Conservation (phyloP, 352 stramenopile species). For the Globisporangium ultimum region DNA sequence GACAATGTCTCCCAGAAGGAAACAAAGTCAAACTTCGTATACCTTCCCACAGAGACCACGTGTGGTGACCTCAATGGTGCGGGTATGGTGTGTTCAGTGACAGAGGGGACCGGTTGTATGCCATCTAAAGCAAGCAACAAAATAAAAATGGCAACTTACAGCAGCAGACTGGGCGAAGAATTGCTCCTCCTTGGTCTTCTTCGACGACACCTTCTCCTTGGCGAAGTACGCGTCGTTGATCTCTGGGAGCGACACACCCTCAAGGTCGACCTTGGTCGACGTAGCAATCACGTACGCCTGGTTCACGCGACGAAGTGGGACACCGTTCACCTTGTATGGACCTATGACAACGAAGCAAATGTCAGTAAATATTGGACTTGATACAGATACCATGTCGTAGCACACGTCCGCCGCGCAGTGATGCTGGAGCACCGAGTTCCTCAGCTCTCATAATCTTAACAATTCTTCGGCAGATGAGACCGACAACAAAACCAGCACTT, state of each 20-base stretch:
- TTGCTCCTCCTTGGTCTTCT: conserved; percentile 95
- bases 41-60: neutral
- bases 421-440: conserved; percentile 29
- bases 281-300: conserved; percentile 99
- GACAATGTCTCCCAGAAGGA: neutral
- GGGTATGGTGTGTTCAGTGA: conserved; percentile 15
- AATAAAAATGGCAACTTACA: conserved; percentile 39
- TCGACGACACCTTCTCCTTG: conserved; percentile 83
- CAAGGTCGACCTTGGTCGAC: conserved; percentile 96
- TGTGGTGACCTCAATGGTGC: no score
- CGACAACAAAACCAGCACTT: conserved; percentile 10
- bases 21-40: conserved; percentile 9
- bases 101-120: conserved; percentile 7
- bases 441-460: conserved; percentile 90
- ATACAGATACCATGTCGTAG: neutral
- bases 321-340: conserved; percentile 99
- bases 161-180: conserved; percentile 94
- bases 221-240: conserved; percentile 98
- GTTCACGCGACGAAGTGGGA: conserved; percentile 97
- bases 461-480: conserved; percentile 46
- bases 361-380: neutral
- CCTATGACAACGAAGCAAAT: conserved; percentile 43
- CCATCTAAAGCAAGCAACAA: neutral
- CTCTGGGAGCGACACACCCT: conserved; percentile 88
- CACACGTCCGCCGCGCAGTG: neutral